These are phyloP conservation scores for Circinella umbellata DNA, from an alignment of 371 early-diverging fungal species.

Conservation along the genomic window DNA sequence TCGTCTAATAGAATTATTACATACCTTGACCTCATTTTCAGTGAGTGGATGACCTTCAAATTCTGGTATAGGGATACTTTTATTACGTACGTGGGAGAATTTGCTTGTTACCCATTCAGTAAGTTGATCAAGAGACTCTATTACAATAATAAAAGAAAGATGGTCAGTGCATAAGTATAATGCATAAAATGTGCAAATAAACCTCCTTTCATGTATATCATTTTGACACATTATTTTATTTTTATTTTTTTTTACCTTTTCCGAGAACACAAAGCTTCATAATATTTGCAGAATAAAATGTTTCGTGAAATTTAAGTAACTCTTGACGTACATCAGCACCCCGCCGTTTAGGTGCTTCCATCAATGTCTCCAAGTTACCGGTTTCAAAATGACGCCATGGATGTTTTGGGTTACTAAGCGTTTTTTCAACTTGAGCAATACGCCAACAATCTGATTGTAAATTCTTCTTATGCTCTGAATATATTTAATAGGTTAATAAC, in stretches of 20 bases:
- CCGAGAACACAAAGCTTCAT: constrained; percentile 96
- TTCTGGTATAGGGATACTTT: constrained; percentile 65
- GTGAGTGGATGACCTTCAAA: constrained; percentile 79
- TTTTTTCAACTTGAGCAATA: constrained; percentile 79
- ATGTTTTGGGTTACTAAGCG: constrained; percentile 73
- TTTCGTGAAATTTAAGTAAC: constrained; percentile 84
- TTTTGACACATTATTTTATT: too few relatives aligned
- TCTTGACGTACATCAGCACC: constrained; percentile 84
- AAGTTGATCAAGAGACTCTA: constrained; percentile 83
- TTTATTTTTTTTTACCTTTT: constrained; percentile 56
- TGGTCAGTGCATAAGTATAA: too few relatives aligned
- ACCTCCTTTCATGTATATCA: too few relatives aligned
- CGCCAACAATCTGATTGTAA: constrained; percentile 88
- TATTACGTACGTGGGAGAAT: constrained; percentile 76
- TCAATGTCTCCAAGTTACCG: constrained; percentile 82
- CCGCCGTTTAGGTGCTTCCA: constrained; percentile 66
- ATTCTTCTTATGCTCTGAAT: constrained; percentile 88
- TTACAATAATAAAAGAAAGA: too few relatives aligned
- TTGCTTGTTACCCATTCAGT: constrained; percentile 77
- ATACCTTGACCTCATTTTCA: constrained; percentile 62
- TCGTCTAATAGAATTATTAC: too few relatives aligned
- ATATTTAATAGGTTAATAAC: neutral
- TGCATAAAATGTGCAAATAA: too few relatives aligned
- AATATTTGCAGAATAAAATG: constrained; percentile 93
- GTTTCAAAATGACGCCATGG: constrained; percentile 89